These are phyloP conservation scores for Boletus semigastroideus DNA, from an alignment of 1,284 basidiomycete species.

Conservation along the genomic window DNA sequence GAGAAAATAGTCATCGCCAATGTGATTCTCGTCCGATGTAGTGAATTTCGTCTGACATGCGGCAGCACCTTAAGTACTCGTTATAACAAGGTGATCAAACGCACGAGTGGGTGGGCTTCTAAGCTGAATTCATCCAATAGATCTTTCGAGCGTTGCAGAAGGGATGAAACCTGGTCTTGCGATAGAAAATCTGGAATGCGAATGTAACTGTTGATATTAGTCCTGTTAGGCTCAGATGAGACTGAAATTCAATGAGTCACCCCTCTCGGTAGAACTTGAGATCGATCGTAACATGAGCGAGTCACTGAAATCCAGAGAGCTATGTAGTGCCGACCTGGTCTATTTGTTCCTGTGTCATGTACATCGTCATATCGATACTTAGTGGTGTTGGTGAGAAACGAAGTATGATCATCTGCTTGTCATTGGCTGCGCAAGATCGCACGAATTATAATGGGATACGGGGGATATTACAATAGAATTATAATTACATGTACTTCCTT, in stretches of 20 bases:
- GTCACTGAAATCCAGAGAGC: not conserved
- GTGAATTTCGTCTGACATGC: slow-evolving; percentile 81
- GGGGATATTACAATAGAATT: slow-evolving; percentile 12
- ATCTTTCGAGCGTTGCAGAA: slow-evolving; percentile 70
- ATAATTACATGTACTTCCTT: slow-evolving; percentile 1
- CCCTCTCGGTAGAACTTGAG: slow-evolving; percentile 26
- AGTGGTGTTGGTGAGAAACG: not conserved
- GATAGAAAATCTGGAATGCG: slow-evolving; percentile 74
- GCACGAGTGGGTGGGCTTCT: slow-evolving; percentile 78
- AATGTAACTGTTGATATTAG: slow-evolving; percentile 60
- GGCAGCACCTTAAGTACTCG: not conserved
- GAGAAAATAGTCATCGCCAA: slow-evolving; percentile 93
- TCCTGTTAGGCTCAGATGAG: not conserved
- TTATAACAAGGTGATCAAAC: not conserved
- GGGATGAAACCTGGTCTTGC: slow-evolving; percentile 53
- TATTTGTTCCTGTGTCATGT: slow-evolving; percentile 41
- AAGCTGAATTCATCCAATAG: slow-evolving; percentile 77
- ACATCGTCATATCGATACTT: slow-evolving; percentile 24
- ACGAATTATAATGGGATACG: slow-evolving; percentile 5
- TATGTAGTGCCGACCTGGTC: slow-evolving; percentile 35
- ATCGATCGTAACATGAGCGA: not conserved
- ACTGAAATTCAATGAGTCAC: slow-evolving; percentile 17
- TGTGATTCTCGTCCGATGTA: slow-evolving; percentile 72
- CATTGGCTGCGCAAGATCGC: slow-evolving; percentile 2
- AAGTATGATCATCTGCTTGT: not conserved